Conservation (phyloP, 164 flowering plant species). For the Vitis cinerea region DNA sequence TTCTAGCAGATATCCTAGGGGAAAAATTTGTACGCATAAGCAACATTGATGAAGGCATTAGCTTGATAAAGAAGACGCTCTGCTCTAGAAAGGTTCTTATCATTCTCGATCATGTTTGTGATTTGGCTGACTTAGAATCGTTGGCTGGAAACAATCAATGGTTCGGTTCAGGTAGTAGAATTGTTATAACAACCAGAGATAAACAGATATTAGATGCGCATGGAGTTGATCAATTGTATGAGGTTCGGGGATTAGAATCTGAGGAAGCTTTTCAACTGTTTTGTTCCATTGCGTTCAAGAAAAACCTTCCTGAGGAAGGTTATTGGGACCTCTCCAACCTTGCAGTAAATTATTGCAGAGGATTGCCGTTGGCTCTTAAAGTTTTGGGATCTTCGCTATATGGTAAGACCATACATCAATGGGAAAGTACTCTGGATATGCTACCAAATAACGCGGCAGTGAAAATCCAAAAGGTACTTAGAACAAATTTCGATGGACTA, state of each 20-base stretch:
- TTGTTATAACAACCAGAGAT: background rate
- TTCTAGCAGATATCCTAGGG: background rate
- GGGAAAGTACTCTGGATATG: background rate
- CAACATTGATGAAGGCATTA: slow-evolving; percentile 1
- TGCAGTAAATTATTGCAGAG: accelerated
- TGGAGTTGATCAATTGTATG: background rate
- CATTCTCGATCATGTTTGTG: background rate
- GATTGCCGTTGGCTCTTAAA: background rate
- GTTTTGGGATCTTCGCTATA: background rate
- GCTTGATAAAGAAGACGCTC: background rate
- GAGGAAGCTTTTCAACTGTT: background rate
- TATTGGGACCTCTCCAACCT: background rate
- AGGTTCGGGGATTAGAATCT: background rate
- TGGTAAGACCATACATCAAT: background rate
- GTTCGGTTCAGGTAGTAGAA: slow-evolving; percentile 2
- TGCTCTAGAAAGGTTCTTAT: background rate
- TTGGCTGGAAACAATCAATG: background rate
- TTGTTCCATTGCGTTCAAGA: background rate
- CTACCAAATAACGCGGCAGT: background rate
- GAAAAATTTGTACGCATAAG: background rate
- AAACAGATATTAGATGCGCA: background rate
- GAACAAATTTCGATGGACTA: background rate
- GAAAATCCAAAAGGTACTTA: background rate
- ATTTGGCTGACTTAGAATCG: background rate
- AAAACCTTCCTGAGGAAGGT: background rate